phyloP scores from a whole-genome alignment of 441 rosid species.

The Erodium texanum region DNA sequence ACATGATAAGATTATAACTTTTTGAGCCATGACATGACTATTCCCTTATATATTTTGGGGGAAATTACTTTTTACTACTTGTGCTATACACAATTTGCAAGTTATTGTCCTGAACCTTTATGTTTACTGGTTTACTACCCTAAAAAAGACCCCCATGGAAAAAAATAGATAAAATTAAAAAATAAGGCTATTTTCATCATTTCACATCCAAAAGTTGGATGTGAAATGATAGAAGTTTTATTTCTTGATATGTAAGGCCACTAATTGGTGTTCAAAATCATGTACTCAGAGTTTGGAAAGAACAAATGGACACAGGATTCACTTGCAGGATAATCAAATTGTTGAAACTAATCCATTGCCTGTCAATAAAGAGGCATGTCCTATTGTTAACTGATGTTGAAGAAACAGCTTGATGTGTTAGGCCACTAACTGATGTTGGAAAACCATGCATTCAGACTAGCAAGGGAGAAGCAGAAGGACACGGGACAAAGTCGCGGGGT shows the following conservation, averaged over 20 bases:
- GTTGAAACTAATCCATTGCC: neutral
- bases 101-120: too few species aligned
- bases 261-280: conserved; percentile 5
- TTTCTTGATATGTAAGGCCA: neutral
- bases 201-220: too few species aligned
- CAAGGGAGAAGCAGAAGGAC: neutral
- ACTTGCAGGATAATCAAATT: neutral
- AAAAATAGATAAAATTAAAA: too few species aligned
- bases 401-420: neutral
- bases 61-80: too few species aligned
- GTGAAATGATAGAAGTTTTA: neutral
- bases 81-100: too few species aligned
- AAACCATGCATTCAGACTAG: neutral
- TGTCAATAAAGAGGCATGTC: conserved; percentile 1
- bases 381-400: conserved; percentile 2
- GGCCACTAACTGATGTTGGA: neutral
- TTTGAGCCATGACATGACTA: neutral
- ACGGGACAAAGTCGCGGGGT: neutral
- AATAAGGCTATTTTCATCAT: too few species aligned
- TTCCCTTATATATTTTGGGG: too few species aligned
- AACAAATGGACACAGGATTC: neutral
- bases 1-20: neutral
- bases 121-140: too few species aligned
- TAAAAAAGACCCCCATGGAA: too few species aligned
- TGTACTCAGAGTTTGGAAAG: neutral